These are phyloP conservation scores for Pseudohalonectria lignicola DNA, from an alignment of 2,329 filamentous ascomycete genomes.

Conservation along the genomic window DNA sequence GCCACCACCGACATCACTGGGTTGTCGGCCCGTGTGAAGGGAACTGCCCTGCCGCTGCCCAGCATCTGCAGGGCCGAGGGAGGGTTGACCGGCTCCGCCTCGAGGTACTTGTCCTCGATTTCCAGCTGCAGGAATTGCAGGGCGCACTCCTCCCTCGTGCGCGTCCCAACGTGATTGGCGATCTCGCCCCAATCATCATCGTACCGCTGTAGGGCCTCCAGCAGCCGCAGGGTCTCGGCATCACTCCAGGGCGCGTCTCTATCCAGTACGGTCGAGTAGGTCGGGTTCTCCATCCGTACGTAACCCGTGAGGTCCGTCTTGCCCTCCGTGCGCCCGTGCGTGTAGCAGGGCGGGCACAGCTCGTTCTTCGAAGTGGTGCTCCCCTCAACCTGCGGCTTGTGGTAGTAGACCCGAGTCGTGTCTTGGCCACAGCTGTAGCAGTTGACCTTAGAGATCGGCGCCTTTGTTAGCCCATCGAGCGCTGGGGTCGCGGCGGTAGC, in stretches of 20 bases:
- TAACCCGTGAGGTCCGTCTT: constrained; percentile 75
- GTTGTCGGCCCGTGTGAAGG: constrained; percentile 88
- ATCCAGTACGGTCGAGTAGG: constrained; percentile 67
- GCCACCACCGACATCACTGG: constrained; percentile 93
- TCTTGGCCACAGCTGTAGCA: constrained; percentile 91
- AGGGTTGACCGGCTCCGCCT: constrained; percentile 55
- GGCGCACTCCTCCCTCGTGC: constrained; percentile 91
- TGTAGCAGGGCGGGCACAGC: constrained; percentile 82
- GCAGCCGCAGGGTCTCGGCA: constrained; percentile 73
- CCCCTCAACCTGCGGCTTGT: constrained; percentile 40
- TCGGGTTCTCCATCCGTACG: constrained; percentile 79
- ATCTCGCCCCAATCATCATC: constrained; percentile 95
- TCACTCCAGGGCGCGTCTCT: constrained; percentile 86
- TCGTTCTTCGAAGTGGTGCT: constrained; percentile 62
- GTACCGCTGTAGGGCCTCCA: constrained; percentile 85
- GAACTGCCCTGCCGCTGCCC: constrained; percentile 66
- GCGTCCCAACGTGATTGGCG: constrained; percentile 81
- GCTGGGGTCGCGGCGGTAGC: too few relatives aligned
- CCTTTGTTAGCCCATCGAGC: constrained; percentile 52
- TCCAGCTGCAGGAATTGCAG: constrained; percentile 93
- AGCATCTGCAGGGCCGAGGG: constrained; percentile 53
- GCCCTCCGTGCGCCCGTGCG: constrained; percentile 71
- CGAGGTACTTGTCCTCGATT: constrained; percentile 94
- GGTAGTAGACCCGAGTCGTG: constrained; percentile 58
- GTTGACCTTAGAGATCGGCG: constrained; percentile 58